Percentiles rank a stretch among this genome's conserved stretches.
These are phyloP conservation scores for Casuarina glauca DNA, from an alignment of 306 rosid genomes.

Conservation along the genomic window DNA sequence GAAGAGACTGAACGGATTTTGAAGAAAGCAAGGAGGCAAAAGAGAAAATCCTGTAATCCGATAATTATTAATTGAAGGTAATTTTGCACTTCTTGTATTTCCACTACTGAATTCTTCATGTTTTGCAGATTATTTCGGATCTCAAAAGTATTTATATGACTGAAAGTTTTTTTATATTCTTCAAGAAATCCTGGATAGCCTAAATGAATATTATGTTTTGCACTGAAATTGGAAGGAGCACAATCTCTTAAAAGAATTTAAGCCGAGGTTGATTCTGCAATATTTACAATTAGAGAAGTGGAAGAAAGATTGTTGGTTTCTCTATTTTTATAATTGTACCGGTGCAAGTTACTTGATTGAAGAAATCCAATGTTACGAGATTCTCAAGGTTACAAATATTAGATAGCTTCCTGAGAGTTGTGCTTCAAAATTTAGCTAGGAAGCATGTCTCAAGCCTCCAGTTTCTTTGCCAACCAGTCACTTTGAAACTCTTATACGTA, in stretches of 20 bases:
- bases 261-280: not conserved
- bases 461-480: not conserved
- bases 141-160: too few relatives aligned
- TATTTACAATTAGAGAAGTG: not conserved
- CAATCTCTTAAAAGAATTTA: not conserved
- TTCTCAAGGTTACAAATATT: not conserved
- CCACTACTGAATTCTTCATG: not conserved
- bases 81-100: not conserved
- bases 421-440: not conserved
- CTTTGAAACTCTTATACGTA: not conserved
- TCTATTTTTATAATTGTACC: not conserved
- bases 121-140: conserved; percentile 14
- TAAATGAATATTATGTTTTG: not conserved
- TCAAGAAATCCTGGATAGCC: not conserved
- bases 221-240: not conserved
- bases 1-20: conserved; percentile 74
- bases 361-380: not conserved
- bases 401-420: not conserved
- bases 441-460: not conserved
- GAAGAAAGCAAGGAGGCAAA: conserved; percentile 83
- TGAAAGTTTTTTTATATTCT: too few relatives aligned
- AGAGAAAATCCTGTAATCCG: conserved; percentile 61
- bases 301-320: not conserved
- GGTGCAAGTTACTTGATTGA: not conserved
- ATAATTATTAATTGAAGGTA: conserved; percentile 14